Evolutionary conservation across 148 eudicot genomes (phyloP).

Genomic region (Fallopia convolvulus): DNA sequence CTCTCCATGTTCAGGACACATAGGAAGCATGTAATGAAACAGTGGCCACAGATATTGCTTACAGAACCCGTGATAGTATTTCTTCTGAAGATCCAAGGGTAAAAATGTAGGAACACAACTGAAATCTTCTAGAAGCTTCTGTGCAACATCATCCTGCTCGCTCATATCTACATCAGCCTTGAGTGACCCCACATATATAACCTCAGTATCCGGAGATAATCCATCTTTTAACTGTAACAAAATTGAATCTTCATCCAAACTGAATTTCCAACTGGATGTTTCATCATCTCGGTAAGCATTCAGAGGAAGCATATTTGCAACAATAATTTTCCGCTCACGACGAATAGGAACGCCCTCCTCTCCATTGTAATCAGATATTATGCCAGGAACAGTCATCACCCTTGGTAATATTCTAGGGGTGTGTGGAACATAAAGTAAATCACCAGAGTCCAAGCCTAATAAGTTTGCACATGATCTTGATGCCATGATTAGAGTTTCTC

Average conservation of each 20-base stretch:
- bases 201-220: constrained; percentile 44
- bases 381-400: constrained; percentile 12
- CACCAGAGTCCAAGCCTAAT: constrained; percentile 29
- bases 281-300: constrained; percentile 40
- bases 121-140: constrained; percentile 45
- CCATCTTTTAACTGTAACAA: constrained; percentile 55
- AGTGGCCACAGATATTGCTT: constrained; percentile 80
- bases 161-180: constrained; percentile 47
- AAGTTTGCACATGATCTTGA: constrained; percentile 30
- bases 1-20: constrained; percentile 65
- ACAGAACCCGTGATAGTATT: constrained; percentile 58
- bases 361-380: constrained; percentile 27
- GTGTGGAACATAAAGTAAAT: constrained; percentile 15
- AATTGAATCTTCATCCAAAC: constrained; percentile 55
- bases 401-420: constrained; percentile 1
- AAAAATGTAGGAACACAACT: constrained; percentile 67
- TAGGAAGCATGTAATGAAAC: constrained; percentile 77
- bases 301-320: constrained; percentile 60
- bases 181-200: constrained; percentile 65
- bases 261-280: constrained; percentile 51
- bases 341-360: constrained; percentile 27
- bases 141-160: constrained; percentile 64
- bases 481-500: constrained; percentile 20
- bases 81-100: constrained; percentile 41
- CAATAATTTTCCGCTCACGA: constrained; percentile 51